Conservation (phyloP, 306 rosid species). For the Myrica gale region DNA sequence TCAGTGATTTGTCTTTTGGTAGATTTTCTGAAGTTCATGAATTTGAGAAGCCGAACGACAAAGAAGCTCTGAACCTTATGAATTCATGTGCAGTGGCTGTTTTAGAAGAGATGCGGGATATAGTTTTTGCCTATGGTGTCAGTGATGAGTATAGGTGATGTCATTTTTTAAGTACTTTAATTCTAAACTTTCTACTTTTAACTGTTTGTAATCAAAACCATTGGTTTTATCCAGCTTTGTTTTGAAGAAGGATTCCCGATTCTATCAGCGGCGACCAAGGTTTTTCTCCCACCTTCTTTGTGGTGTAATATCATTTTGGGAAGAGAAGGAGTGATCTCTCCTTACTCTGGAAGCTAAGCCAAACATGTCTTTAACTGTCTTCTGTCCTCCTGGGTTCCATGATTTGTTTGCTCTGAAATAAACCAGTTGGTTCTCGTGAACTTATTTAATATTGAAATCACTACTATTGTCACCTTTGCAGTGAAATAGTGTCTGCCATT, state of each 20-base stretch:
- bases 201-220: constrained; percentile 6
- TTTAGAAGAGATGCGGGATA: constrained; percentile 60
- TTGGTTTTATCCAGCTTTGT: constrained; percentile 50
- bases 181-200: background rate
- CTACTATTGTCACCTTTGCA: constrained; percentile 29
- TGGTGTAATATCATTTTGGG: background rate
- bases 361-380: background rate
- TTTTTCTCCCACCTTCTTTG: constrained; percentile 13
- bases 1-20: background rate
- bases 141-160: constrained; percentile 66
- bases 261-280: constrained; percentile 58
- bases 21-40: constrained; percentile 67
- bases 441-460: background rate
- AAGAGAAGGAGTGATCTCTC: background rate
- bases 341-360: background rate
- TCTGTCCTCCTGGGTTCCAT: background rate
- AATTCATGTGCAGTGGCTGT: constrained; percentile 71
- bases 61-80: constrained; percentile 76
- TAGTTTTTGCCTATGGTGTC: constrained; percentile 74
- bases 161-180: background rate
- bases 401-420: background rate
- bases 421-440: background rate
- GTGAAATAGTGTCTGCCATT: constrained; percentile 52
- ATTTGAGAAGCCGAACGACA: constrained; percentile 89
- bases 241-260: constrained; percentile 53